Base-by-base conservation (phyloP, 768 basidiomycete species). In the Roridomyces roridus region DNA sequence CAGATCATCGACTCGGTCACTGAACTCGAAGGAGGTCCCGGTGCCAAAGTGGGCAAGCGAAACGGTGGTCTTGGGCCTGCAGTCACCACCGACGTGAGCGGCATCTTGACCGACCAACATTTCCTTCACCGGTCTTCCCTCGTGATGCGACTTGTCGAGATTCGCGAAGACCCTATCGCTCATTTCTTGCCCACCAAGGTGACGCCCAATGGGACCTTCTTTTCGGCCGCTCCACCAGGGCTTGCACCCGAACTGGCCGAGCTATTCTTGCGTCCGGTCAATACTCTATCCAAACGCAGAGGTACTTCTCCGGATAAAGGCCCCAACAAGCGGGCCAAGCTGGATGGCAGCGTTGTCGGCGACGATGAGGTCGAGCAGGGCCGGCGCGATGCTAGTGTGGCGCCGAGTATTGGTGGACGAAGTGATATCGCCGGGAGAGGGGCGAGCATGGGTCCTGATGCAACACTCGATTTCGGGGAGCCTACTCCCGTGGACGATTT, bases 1-100 rank as follows among this genome's bases (percentile, higher is more conserved):
- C 89, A 92, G 62, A 92, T 95, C 41, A 90, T 96, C 51, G 96
- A 98, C 70, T 82, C 85, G n/a, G 84, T 93, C 40, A 95, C 91
- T 7, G 95, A 98, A 71, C 82, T 95, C 40, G 80, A 82, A 39
- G 85, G 86, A 54, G 85, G 86, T 3, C 83, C 81, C 23, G 82
- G 84, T 23, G 76, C 77, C 6, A 76, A 79, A 57, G 70, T 77
- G 46, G 82, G 85, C 37, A 83, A 85, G n/a, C 79, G 81, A 25
- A 74, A 74, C 25, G 78, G 74, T 47, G 79, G 77, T 21, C 70
- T 86, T 21, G 84, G 83, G 21, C 79, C 80, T 26, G 84, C 82
- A 37, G 79, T 85, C 37, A 77, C 74, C 42, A 75, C 75, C 54
- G 83, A 80, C 64, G 84, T 89, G 51, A 87, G 85, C 50, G 82